Evolutionary conservation across 768 basidiomycete species (phyloP).

Genomic region (Suillus subalutaceus): DNA sequence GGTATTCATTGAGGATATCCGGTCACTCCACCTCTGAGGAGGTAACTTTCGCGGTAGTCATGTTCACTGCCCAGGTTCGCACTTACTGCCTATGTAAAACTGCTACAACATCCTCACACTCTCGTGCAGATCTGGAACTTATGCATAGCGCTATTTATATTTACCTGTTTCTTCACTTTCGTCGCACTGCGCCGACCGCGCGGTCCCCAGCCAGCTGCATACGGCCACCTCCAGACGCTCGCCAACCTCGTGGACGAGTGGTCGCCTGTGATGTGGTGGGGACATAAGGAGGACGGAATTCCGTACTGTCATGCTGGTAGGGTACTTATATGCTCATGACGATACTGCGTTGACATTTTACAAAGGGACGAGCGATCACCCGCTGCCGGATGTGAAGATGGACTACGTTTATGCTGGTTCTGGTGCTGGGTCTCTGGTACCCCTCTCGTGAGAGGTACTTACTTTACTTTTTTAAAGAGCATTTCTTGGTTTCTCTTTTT

Average conservation of each 20-base stretch:
- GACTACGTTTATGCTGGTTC: constrained; percentile 21
- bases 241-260: constrained; percentile 40
- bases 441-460: not conserved
- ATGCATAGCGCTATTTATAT: constrained; percentile 21
- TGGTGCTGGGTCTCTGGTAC: not conserved
- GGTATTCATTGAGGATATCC: constrained; percentile 19
- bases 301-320: constrained; percentile 24
- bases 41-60: constrained; percentile 1
- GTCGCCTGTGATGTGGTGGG: constrained; percentile 36
- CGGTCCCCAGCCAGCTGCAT: constrained; percentile 34
- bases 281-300: constrained; percentile 21
- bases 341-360: not conserved
- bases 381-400: constrained; percentile 25
- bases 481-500: no score
- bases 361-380: constrained; percentile 12
- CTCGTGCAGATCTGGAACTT: constrained; percentile 29
- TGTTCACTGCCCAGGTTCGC: constrained; percentile 31
- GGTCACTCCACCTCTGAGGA: no score
- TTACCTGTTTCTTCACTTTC: constrained; percentile 21
- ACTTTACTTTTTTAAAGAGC: no score
- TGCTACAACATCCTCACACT: not conserved
- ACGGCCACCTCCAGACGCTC: constrained; percentile 37
- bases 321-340: not conserved
- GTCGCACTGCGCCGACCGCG: constrained; percentile 20
- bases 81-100: not conserved